Conservation (phyloP, 495 filamentous ascomycete genomes). For the Aspergillus incahuasiensis region DNA sequence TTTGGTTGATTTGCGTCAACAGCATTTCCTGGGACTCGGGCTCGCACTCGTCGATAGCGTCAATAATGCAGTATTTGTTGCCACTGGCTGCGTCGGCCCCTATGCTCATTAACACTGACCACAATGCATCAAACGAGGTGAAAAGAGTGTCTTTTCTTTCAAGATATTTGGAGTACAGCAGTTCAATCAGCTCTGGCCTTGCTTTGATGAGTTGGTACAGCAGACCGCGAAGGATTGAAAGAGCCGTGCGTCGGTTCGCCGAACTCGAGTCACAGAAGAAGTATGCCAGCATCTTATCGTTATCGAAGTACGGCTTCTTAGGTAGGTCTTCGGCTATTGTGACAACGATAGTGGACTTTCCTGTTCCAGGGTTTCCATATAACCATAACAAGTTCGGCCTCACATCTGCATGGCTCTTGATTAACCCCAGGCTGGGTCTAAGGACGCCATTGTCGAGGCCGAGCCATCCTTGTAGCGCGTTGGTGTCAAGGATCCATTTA, state of each 20-base stretch:
- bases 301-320: slow-evolving; percentile 6
- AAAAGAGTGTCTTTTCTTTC: slow-evolving; percentile 18
- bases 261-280: slow-evolving; percentile 29
- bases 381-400: slow-evolving; percentile 19
- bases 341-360: slow-evolving; percentile 28
- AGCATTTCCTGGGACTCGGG: background rate
- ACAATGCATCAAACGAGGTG: slow-evolving; percentile 28
- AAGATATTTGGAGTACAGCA: slow-evolving; percentile 20
- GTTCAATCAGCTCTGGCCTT: slow-evolving; percentile 13
- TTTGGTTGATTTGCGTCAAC: slow-evolving; percentile 1
- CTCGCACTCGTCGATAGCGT: slow-evolving; percentile 30
- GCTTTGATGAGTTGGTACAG: slow-evolving; percentile 24
- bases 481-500: slow-evolving; percentile 24
- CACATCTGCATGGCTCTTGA: background rate
- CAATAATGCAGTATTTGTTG: slow-evolving; percentile 24
- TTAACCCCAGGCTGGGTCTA: too few relatives aligned
- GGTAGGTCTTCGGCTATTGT: slow-evolving; percentile 19
- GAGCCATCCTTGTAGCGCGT: slow-evolving; percentile 18
- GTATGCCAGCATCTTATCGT: slow-evolving; percentile 18
- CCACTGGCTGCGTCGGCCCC: background rate
- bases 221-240: slow-evolving; percentile 22
- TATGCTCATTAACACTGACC: slow-evolving; percentile 17
- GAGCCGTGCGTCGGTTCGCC: slow-evolving; percentile 13
- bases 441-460: background rate
- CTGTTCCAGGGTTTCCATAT: slow-evolving; percentile 24